phyloP scores from a whole-genome alignment of 1,139 yeast genomes.

The Blastobotrys persicus region DNA sequence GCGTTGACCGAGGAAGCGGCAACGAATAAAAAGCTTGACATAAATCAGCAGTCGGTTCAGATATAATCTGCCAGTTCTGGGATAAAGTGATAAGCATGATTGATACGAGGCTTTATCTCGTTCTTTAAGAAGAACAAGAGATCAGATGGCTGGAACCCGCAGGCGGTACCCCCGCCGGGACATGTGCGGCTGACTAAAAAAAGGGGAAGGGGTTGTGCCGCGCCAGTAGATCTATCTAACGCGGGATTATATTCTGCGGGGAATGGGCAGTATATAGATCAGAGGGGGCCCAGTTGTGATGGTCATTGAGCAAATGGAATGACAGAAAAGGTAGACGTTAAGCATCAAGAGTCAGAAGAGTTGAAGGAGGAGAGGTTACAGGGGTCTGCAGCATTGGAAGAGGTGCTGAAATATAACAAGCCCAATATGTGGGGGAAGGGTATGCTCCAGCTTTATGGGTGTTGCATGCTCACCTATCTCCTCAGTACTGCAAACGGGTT shows the following conservation, averaged over 20 bases:
- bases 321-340: neutral
- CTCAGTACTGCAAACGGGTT: conserved; percentile 18
- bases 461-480: conserved; percentile 14
- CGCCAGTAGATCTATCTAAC: neutral
- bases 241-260: neutral
- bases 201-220: neutral
- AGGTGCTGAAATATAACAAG: conserved; percentile 10
- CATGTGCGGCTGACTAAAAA: neutral
- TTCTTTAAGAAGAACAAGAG: no score
- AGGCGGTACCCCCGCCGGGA: conserved; percentile 2
- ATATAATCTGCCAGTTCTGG: no score
- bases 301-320: neutral
- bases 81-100: no score
- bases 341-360: neutral
- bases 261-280: neutral
- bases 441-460: conserved; percentile 15
- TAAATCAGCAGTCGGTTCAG: no score
- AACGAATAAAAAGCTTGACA: no score
- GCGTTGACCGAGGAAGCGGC: no score
- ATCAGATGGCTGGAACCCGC: no score
- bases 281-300: no score
- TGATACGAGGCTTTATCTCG: no score
- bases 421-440: conserved; percentile 15
- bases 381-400: conserved; percentile 14
- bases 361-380: neutral